Base-by-base conservation (phyloP, 2,329 filamentous ascomycete genomes). In the Cladophialophora yegresii region DNA sequence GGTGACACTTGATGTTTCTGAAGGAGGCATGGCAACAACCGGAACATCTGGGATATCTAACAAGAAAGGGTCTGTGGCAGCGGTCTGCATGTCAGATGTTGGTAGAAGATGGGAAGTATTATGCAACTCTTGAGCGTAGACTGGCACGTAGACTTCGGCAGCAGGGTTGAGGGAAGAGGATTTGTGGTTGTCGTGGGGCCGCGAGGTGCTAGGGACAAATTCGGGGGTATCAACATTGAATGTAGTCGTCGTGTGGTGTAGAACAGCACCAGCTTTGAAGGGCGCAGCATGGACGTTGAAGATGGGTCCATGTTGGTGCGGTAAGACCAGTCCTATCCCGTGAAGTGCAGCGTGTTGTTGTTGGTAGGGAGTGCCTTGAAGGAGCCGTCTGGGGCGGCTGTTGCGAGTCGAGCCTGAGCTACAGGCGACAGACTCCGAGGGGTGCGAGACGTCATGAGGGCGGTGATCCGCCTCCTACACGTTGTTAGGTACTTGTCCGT, bases 401-500 rank as follows among this genome's bases (percentile, higher is more conserved):
- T 20, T 7, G 5, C 20, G 47, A 26, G 4, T 9, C 5, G 23
- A 26, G 47, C 26, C 9, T 13, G 22, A 13, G 47, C 5, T 36
- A 30, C 32, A 58, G 7, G 20, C 23, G 26, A 13, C 9, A 16
- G 45, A 26, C 36, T n/a, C 23, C n/a, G 32, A 40, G 51, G 4
- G 4, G 36, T 43, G 43, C 20, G 40, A 20, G 26, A n/a, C 3
- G 20, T 16, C 13, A 13, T 16, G 10, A 56, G 12, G 51, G 30
- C n/a, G 23, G 56, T 50, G 43, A 32, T 4, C 10, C 13, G 16
- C 26, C 43, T 33, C 62, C 56, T 64, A 28, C 28, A 26, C 4
- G 22, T 36, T 23, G 13, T 60, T 54, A 64, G 62, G 30, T 9
- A 47, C 45, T n/a, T 43, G 5, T 30, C n/a, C 26, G 9, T 13